These are phyloP conservation scores for Calonectria fujianensis DNA, from an alignment of 2,329 filamentous ascomycete species.

Conservation along the genomic window DNA sequence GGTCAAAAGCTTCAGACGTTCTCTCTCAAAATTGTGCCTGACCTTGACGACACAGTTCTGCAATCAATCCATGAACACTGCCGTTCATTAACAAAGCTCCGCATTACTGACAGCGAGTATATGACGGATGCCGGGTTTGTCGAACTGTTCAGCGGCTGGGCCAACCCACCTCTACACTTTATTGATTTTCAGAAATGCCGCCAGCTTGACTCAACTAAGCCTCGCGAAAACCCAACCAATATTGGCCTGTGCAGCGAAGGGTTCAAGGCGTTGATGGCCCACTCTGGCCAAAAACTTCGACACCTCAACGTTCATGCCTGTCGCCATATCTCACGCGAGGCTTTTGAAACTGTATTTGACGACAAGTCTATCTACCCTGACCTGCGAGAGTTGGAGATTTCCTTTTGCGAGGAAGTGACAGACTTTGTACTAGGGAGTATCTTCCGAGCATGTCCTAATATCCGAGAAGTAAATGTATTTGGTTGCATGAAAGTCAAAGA, in stretches of 20 bases:
- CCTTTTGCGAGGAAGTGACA: conserved; percentile 82
- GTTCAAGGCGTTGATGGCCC: conserved; percentile 88
- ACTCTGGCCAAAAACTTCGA: conserved; percentile 81
- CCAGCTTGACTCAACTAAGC: conserved; percentile 82
- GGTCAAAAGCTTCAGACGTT: conserved; percentile 84
- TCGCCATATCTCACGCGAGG: conserved; percentile 83
- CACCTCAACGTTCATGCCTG: conserved; percentile 88
- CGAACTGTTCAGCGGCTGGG: conserved; percentile 84
- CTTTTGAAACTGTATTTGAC: conserved; percentile 85
- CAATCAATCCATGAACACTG: conserved; percentile 83
- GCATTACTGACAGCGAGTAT: conserved; percentile 84
- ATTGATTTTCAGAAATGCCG: conserved; percentile 87
- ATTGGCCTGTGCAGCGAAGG: conserved; percentile 85
- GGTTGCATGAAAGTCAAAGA: conserved; percentile 78
- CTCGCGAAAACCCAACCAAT: conserved; percentile 78
- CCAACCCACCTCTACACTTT: conserved; percentile 81
- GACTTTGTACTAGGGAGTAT: conserved; percentile 79
- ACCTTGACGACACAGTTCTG: conserved; percentile 82
- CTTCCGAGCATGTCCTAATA: conserved; percentile 77
- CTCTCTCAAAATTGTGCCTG: conserved; percentile 81
- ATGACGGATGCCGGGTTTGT: conserved; percentile 86
- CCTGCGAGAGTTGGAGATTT: conserved; percentile 83
- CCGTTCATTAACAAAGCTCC: conserved; percentile 81
- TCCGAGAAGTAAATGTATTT: conserved; percentile 77
- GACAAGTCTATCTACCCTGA: conserved; percentile 77